These are phyloP conservation scores for Camellia lanceoleosa DNA, from an alignment of 148 eudicot species.

Conservation along the genomic window DNA sequence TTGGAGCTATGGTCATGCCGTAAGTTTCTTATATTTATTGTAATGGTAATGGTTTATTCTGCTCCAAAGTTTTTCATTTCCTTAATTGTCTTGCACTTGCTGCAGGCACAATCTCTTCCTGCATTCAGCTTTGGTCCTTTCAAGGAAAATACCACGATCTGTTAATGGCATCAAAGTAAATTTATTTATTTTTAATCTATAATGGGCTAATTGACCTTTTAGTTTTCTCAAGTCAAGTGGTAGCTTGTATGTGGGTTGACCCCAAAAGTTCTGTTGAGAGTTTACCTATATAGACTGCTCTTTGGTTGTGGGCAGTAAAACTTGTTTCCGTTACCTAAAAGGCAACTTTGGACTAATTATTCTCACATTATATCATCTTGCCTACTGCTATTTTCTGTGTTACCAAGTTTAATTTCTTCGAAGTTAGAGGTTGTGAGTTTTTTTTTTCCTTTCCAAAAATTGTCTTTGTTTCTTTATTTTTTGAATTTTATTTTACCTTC, in stretches of 20 bases:
- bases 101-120: constrained; percentile 98
- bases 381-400: not conserved
- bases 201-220: not conserved
- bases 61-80: not conserved
- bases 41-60: not conserved
- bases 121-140: constrained; percentile 95
- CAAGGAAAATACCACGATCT: constrained; percentile 93
- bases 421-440: not conserved
- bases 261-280: not conserved
- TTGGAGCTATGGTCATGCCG: constrained; percentile 99
- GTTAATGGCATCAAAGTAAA: constrained; percentile 73
- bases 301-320: not conserved
- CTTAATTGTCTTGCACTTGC: constrained; percentile 16
- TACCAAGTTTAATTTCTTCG: not conserved
- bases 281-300: not conserved
- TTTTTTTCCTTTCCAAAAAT: not conserved
- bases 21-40: constrained; percentile 37
- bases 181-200: not conserved
- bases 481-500: too few relatives aligned
- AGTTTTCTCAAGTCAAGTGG: not conserved
- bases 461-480: not conserved
- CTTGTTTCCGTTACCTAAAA: not conserved
- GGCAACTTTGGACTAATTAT: not conserved
- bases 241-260: constrained; percentile 7
- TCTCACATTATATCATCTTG: not conserved